Evolutionary conservation across 371 early-diverging fungal genomes (phyloP).

Genomic region (Mucor ambiguus): DNA sequence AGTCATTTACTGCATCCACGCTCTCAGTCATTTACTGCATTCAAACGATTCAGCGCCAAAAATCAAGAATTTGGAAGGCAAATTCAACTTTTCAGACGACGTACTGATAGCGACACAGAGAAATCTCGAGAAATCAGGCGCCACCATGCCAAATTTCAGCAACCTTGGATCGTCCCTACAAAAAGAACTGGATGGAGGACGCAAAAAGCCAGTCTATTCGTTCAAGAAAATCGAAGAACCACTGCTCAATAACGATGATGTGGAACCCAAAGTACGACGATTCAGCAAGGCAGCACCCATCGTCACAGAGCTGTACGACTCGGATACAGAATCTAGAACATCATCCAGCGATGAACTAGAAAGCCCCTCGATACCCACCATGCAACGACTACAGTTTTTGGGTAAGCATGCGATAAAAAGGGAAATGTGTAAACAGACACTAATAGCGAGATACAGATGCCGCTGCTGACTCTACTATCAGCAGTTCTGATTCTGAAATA

Average conservation of each 20-base stretch:
- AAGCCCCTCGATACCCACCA: slow-evolving; percentile 3
- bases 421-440: background rate
- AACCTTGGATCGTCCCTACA: slow-evolving; percentile 75
- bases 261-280: background rate
- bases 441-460: slow-evolving; percentile 1
- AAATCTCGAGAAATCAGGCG: slow-evolving; percentile 80
- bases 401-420: background rate
- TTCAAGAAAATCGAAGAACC: slow-evolving; percentile 26
- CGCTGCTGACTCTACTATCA: slow-evolving; percentile 8
- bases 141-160: slow-evolving; percentile 81
- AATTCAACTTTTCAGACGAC: slow-evolving; percentile 89
- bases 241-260: background rate
- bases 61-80: slow-evolving; percentile 91
- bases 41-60: slow-evolving; percentile 84
- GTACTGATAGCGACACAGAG: slow-evolving; percentile 84
- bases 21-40: slow-evolving; percentile 93
- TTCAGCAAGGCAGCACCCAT: slow-evolving; percentile 12
- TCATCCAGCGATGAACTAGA: slow-evolving; percentile 17
- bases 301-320: slow-evolving; percentile 16
- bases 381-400: slow-evolving; percentile 14
- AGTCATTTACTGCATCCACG: slow-evolving; percentile 99
- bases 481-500: slow-evolving; percentile 20
- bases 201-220: background rate
- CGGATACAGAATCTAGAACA: slow-evolving; percentile 21
- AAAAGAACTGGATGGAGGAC: slow-evolving; percentile 56